Percentiles rank a stretch among this genome's conserved stretches.
Evolutionary conservation across 768 basidiomycete species (phyloP).

Genomic region (Russula sp.): DNA sequence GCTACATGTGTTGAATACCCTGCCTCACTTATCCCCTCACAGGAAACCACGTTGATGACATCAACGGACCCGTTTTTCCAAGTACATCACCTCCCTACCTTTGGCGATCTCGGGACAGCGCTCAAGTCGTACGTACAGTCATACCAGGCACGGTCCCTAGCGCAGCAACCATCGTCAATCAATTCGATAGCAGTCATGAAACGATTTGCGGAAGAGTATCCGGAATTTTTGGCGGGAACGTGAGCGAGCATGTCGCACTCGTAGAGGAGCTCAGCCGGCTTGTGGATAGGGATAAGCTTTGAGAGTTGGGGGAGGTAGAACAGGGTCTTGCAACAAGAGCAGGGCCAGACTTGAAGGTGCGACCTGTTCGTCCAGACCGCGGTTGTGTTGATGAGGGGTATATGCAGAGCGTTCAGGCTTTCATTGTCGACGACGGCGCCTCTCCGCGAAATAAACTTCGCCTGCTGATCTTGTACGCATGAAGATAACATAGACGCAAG

Average conservation of each 20-base stretch:
- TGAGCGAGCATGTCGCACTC: conserved; percentile 95
- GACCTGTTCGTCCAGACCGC: conserved; percentile 19
- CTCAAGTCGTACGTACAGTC: conserved; percentile 24
- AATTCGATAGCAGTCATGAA: too few relatives aligned
- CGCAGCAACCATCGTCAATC: too few relatives aligned
- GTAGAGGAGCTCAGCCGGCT: conserved; percentile 50
- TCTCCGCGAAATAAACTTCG: conserved; percentile 81
- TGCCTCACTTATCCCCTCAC: background rate
- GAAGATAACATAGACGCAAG: conserved; percentile 87
- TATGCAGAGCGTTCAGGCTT: conserved; percentile 69
- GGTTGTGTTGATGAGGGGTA: background rate
- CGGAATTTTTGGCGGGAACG: conserved; percentile 98
- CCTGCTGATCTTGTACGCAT: conserved; percentile 84
- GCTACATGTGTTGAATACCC: too few relatives aligned
- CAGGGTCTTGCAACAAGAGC: conserved; percentile 93
- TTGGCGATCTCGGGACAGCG: too few relatives aligned
- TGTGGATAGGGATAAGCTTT: conserved; percentile 76
- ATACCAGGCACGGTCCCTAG: too few relatives aligned
- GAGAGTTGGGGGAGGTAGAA: conserved; percentile 91
- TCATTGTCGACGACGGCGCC: conserved; percentile 62
- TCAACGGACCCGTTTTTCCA: too few relatives aligned
- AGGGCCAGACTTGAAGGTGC: conserved; percentile 81
- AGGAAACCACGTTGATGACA: conserved; percentile 27
- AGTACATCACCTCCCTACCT: too few relatives aligned
- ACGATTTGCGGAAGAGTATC: conserved; percentile 15